Evolutionary conservation across 2,329 filamentous ascomycete species (phyloP).

Genomic region (Pseudogymnoascus sp.): DNA sequence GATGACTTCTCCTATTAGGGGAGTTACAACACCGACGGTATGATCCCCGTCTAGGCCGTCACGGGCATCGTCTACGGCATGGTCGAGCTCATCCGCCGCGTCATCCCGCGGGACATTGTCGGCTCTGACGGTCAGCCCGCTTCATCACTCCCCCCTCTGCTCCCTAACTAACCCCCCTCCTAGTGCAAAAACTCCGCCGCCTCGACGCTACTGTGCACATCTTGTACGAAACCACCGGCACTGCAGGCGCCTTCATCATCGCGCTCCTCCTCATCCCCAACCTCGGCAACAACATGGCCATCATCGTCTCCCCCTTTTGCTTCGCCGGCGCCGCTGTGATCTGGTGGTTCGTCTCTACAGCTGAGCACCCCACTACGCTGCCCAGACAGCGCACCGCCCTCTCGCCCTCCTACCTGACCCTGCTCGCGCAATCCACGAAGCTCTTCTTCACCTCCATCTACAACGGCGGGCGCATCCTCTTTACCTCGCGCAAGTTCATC

Average conservation of each 20-base stretch:
- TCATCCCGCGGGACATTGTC: slow-evolving; percentile 43
- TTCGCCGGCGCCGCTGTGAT: slow-evolving; percentile 33
- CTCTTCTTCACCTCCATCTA: slow-evolving; percentile 39
- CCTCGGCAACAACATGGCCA: slow-evolving; percentile 43
- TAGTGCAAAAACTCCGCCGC: slow-evolving; percentile 11
- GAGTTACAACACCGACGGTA: slow-evolving; percentile 43
- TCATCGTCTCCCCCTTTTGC: slow-evolving; percentile 41
- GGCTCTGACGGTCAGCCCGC: slow-evolving; percentile 31
- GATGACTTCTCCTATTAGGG: slow-evolving; percentile 34
- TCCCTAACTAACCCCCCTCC: no score
- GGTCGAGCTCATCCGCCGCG: slow-evolving; percentile 42
- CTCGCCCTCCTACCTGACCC: slow-evolving; percentile 30
- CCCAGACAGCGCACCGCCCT: slow-evolving; percentile 15
- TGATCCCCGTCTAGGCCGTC: slow-evolving; percentile 40
- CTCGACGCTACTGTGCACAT: slow-evolving; percentile 30
- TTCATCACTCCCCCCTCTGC: neutral
- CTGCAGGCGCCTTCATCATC: slow-evolving; percentile 38
- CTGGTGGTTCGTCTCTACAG: slow-evolving; percentile 40
- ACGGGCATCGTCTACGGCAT: slow-evolving; percentile 38
- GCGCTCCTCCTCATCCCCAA: slow-evolving; percentile 41
- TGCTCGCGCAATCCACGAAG: slow-evolving; percentile 32
- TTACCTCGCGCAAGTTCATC: slow-evolving; percentile 38
- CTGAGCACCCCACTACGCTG: slow-evolving; percentile 26
- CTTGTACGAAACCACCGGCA: slow-evolving; percentile 41
- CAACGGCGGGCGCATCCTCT: slow-evolving; percentile 38